Base-by-base conservation (phyloP, 2,329 filamentous ascomycete genomes). In the Trichoderma guizhouense region DNA sequence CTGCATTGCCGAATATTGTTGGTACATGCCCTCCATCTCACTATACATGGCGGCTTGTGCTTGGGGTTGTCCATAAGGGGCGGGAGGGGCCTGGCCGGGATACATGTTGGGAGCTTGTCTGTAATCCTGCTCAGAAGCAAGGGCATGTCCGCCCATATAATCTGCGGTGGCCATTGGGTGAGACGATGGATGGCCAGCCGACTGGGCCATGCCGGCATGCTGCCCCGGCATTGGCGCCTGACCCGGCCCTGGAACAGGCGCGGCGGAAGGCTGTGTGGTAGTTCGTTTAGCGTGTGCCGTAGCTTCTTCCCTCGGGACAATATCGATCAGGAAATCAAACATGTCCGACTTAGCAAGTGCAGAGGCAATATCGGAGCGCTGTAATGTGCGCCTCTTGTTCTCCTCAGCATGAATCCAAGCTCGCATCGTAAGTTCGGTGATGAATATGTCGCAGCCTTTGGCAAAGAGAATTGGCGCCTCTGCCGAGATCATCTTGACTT, bases 301-400 rank as follows among this genome's bases (percentile, higher is more conserved):
- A 43, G 95, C 94, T 82, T 99, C 96, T 81, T 99, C 96, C 67
- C 96, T 91, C 4, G 96, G 96, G 7, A 99, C 96, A 74, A 99
- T 99, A 80, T 99, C 96, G 80, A 99, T 99, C 72, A 99, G 87
- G 83, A 99, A 99, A 84, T 99, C 96, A 82, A 99, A 99, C 96
- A 99, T 99, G 84, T 99, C 96, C 26, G 94, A 98, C 84, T 99
- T 99, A 73, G 94, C 93, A 28, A 99, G 87, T 15, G 96, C 96
- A 12, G 94, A 97, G 26, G 96, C 96, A 80, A 99, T 99, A 79
- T 99, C 96, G 71, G 94, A 97, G 65, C 96, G 90, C 83, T 99
- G 96, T 53, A 99, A 86, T 1, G 96, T 99, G 57, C 96, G 91
- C 34, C 96, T 90, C 86, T 99, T 99, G 85, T 99, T 99, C 83